phyloP scores from a whole-genome alignment of 805 yeast genomes.

The Kockiozyma suomiensis region DNA sequence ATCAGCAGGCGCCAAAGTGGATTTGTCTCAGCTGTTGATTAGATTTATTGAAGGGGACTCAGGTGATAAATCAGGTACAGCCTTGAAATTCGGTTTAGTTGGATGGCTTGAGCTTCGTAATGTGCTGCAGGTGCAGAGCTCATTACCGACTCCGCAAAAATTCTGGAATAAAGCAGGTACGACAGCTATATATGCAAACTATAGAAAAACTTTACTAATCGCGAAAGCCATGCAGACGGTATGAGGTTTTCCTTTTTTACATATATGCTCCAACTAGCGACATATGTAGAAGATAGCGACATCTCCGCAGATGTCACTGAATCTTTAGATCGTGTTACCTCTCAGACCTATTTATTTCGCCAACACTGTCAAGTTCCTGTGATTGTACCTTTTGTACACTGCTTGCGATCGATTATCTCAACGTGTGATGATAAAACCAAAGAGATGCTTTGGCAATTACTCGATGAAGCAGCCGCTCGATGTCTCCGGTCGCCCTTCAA shows the following conservation, averaged over 20 bases:
- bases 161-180: constrained; percentile 72
- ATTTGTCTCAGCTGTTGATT: constrained; percentile 10
- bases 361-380: constrained; percentile 56
- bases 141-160: constrained; percentile 56
- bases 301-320: constrained; percentile 50
- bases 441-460: constrained; percentile 57
- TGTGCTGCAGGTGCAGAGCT: constrained; percentile 63
- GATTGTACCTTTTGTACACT: constrained; percentile 28
- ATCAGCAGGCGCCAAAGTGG: constrained; percentile 6
- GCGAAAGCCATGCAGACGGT: too few relatives aligned
- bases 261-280: constrained; percentile 51
- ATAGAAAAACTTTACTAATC: too few relatives aligned
- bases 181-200: background rate
- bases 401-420: background rate
- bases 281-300: background rate
- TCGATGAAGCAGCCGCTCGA: constrained; percentile 78
- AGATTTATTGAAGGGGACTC: background rate
- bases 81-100: background rate
- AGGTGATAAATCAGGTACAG: background rate
- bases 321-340: constrained; percentile 54
- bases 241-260: constrained; percentile 66
- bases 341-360: constrained; percentile 56
- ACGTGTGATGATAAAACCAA: constrained; percentile 24
- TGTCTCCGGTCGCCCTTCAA: constrained; percentile 77
- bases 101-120: constrained; percentile 31